Evolutionary conservation across 257 asterid species (phyloP), one percentile per base, ranked within the genome.

Genomic region (Solanum peruvianum): DNA sequence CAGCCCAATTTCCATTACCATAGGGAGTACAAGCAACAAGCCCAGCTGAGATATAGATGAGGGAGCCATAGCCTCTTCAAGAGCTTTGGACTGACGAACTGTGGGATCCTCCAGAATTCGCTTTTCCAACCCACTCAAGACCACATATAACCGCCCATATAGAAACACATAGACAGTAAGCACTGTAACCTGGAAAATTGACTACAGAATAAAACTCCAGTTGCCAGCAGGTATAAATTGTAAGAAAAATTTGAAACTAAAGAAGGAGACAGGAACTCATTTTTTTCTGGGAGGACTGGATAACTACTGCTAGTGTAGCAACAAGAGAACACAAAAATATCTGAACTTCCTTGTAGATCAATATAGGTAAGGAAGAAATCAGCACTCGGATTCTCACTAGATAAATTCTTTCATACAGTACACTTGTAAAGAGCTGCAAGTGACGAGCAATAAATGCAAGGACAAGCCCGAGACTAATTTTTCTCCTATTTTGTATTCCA

Each of bases 1-100:
- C 15, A 97, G 93, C 49, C 98, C 99, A 6, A 94, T 97, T 88
- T 97, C 99, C 99, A 97, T 97, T 85, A 94, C 95, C 99, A 97
- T 97, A 33, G 99, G 99, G 29, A 97, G 93, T 71, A 96, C 96
- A 23, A 97, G 96, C 82, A 97, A 89, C 87, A 95, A 86, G 13
- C 99, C 99, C 42, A 96, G 95, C 91, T 96, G 99, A 88, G 96
- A 96, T 87, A 95, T 87, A 37, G 99, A 96, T 87, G 95, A 97
- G 29, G 99, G 87, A 64, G 98, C 99, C 92, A 97, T 88, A 87
- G 99, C 99, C 89, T 91, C 93, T 89, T 96, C 99, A 7, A 97
- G 95, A 73, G 95, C 96, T 73, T 92, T 94, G 88, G 92, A 93
- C 90, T 93, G 93, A 88, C 93, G 96, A 89, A 97, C 78, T 47